Base-by-base conservation (phyloP, 441 rosid genomes). In the Brassica balearica region DNA sequence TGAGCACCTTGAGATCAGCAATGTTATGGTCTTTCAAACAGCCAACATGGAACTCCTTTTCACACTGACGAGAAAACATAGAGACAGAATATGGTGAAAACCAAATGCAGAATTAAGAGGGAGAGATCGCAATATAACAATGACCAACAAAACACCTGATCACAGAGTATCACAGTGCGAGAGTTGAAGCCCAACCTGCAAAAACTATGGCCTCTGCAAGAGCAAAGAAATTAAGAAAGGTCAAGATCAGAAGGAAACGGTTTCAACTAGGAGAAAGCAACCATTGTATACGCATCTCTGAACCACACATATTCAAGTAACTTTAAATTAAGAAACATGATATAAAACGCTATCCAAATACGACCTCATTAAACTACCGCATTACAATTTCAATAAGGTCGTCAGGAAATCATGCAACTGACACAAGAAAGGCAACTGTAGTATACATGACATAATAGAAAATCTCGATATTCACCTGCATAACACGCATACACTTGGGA, bases 1-100 rank as follows among this genome's bases (percentile, higher is more conserved):
- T 12, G 51, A 38, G 73, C 71, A 93, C 98, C 99, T 91, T 80
- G 73, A 95, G 89, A 84, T 91, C 96, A 74, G 87, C 89, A 82
- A 93, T 88, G 48, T 88, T 79, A 80, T 88, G 88, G 36, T 95
- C 99, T 85, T 84, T 92, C 83, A 93, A 80, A 85, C 99, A 95
- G 83, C 98, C 96, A 67, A 95, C 94, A 73, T 95, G 99, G 83
- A 83, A 93, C 84, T 93, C 99, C 88, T 85, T 92, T 88, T 93
- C 99, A 79, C 99, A 95, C 98, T 95, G 82, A 56, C 5, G 19
- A 82, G 75, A 43, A 46, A 68, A 69, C n/a, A 68, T 53, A 32
- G 15, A 75, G 58, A 80, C 34, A 1, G 10, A 48, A 78, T 80
- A 65, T 15, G 72, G 61, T 71, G 60, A 71, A 43, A 63, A 62